Conservation (phyloP, 2,329 filamentous ascomycete genomes). For the Coniochaeta ligniaria region DNA sequence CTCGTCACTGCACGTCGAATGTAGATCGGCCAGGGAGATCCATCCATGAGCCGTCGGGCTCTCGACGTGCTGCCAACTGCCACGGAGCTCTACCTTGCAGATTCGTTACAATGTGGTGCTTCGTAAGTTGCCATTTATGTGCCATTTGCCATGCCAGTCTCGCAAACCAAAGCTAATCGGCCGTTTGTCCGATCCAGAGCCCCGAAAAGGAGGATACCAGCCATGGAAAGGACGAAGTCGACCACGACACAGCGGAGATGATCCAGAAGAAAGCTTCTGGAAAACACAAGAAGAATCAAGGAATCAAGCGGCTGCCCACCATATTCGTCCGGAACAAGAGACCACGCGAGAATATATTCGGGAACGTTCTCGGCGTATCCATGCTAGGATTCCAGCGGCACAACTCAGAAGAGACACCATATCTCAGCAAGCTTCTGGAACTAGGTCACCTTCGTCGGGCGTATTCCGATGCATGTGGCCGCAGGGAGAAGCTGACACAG, state of each 20-base stretch:
- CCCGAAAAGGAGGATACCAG: neutral
- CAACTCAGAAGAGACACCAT: neutral
- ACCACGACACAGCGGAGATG: neutral
- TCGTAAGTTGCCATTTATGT: neutral
- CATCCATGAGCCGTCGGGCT: neutral
- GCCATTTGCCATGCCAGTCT: neutral
- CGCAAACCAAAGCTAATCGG: neutral
- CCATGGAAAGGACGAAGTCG: neutral
- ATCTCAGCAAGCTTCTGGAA: neutral
- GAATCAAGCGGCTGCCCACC: neutral
- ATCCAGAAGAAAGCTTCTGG: neutral
- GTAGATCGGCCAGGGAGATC: neutral
- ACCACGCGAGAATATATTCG: neutral
- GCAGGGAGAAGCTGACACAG: slow-evolving; percentile 22
- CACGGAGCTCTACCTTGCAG: neutral
- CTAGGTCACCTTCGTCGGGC: slow-evolving; percentile 38
- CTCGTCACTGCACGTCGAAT: neutral
- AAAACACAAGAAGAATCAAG: neutral
- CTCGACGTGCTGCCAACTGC: neutral
- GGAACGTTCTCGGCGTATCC: neutral
- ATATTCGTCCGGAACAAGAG: neutral
- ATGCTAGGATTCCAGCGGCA: neutral
- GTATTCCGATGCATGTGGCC: slow-evolving; percentile 36
- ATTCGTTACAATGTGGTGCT: neutral
- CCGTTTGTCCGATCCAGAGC: neutral